Conservation (phyloP, 305 asterid genomes). For the Solanum hybrid region DNA sequence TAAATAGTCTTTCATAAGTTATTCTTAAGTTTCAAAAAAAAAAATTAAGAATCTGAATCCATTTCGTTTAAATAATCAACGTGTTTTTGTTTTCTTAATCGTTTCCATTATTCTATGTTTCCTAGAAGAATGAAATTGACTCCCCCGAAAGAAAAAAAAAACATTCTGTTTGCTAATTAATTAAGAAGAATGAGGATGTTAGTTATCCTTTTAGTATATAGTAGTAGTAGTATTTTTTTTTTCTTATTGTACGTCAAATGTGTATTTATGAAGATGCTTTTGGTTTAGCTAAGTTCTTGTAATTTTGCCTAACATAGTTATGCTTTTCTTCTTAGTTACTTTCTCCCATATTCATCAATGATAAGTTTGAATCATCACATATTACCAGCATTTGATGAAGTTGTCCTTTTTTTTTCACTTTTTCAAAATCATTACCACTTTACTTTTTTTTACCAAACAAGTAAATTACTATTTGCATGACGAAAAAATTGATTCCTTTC, state of each 20-base stretch:
- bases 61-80: neutral
- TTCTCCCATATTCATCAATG: conserved; percentile 4
- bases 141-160: neutral
- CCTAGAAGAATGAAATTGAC: neutral
- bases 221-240: no score
- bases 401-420: conserved; percentile 7
- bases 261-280: neutral
- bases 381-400: conserved; percentile 4
- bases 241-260: neutral
- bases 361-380: conserved; percentile 3
- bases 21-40: neutral
- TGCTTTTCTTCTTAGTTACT: neutral
- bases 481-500: neutral
- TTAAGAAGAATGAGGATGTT: conserved; percentile 4
- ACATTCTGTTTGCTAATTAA: neutral
- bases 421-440: conserved; percentile 17
- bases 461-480: neutral
- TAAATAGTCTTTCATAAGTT: neutral
- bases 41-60: neutral
- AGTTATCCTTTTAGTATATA: neutral
- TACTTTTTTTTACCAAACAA: neutral
- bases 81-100: conserved; percentile 4
- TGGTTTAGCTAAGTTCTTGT: neutral
- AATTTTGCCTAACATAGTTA: neutral
- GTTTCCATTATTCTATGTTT: neutral